Evolutionary conservation across 306 rosid genomes (phyloP).

Genomic region (Vigna trinervia): DNA sequence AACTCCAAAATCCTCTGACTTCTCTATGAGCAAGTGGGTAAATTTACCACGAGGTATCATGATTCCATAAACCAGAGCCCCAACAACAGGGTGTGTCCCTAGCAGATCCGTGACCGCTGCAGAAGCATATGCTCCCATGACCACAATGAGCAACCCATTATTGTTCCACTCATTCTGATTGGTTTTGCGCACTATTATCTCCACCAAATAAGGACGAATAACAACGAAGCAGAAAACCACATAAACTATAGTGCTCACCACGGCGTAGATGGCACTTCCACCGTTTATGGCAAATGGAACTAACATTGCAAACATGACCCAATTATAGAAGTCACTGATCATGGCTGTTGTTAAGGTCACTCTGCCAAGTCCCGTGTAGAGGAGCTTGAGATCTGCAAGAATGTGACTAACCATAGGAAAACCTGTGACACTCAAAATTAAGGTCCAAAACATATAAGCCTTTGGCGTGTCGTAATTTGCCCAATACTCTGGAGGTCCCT

Average conservation of each 20-base stretch:
- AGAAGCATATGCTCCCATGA: conserved; percentile 43
- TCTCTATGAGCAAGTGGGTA: conserved; percentile 42
- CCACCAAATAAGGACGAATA: conserved; percentile 39
- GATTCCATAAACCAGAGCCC: conserved; percentile 56
- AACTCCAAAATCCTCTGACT: conserved; percentile 43
- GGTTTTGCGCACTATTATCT: not conserved
- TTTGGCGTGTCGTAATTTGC: not conserved
- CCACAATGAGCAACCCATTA: conserved; percentile 34
- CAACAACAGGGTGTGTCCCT: conserved; percentile 53
- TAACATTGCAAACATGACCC: conserved; percentile 48
- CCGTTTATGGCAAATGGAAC: conserved; percentile 33
- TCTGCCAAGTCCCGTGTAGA: conserved; percentile 50
- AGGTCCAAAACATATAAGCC: conserved; percentile 48
- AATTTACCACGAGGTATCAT: conserved; percentile 55
- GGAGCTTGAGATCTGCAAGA: conserved; percentile 55
- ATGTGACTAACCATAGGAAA: conserved; percentile 52
- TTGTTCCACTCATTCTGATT: conserved; percentile 41
- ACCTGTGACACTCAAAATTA: conserved; percentile 46
- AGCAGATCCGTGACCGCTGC: conserved; percentile 46
- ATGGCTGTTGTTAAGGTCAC: conserved; percentile 47
- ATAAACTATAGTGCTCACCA: conserved; percentile 23
- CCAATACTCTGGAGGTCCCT: not conserved
- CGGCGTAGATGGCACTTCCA: not conserved
- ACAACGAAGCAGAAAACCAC: conserved; percentile 3
- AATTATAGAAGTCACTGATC: conserved; percentile 47